Percentiles rank a stretch among this genome's conserved stretches.
These are phyloP conservation scores for Fraxinus nigra DNA, from an alignment of 305 asterid species.

Conservation along the genomic window DNA sequence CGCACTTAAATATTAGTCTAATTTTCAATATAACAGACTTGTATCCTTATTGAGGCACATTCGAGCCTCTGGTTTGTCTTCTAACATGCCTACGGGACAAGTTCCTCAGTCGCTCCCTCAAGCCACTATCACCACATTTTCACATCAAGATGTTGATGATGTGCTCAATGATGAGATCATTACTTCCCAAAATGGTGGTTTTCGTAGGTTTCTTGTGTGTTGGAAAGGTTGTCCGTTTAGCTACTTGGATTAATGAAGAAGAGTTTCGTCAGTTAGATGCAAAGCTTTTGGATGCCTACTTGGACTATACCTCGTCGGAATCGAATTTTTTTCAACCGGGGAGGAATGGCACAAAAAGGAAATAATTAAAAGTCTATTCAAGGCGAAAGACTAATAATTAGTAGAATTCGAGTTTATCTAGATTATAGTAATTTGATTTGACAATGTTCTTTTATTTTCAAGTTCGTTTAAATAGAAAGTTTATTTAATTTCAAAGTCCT, in stretches of 20 bases:
- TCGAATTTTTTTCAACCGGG: not conserved
- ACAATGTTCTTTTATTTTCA: not conserved
- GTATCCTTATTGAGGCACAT: not conserved
- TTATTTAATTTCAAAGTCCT: not conserved
- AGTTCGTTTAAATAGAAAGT: not conserved
- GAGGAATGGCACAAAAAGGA: not conserved
- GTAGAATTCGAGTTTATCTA: not conserved
- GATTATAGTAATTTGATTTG: not conserved
- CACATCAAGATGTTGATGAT: not conserved
- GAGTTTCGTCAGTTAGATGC: not conserved
- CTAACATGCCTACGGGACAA: not conserved
- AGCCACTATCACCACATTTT: not conserved
- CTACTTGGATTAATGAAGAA: not conserved
- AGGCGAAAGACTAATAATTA: not conserved
- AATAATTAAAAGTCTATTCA: not conserved
- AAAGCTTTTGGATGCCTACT: not conserved
- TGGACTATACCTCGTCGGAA: not conserved
- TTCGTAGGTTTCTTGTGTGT: not conserved
- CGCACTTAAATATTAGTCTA: not conserved
- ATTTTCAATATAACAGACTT: not conserved
- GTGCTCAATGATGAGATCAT: not conserved
- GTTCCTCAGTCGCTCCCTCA: not conserved
- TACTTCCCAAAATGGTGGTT: not conserved
- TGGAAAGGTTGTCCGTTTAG: not conserved
- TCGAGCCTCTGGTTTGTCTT: not conserved